These are phyloP conservation scores for Penicillium chermesinum DNA, from an alignment of 495 filamentous ascomycete genomes.

Conservation along the genomic window DNA sequence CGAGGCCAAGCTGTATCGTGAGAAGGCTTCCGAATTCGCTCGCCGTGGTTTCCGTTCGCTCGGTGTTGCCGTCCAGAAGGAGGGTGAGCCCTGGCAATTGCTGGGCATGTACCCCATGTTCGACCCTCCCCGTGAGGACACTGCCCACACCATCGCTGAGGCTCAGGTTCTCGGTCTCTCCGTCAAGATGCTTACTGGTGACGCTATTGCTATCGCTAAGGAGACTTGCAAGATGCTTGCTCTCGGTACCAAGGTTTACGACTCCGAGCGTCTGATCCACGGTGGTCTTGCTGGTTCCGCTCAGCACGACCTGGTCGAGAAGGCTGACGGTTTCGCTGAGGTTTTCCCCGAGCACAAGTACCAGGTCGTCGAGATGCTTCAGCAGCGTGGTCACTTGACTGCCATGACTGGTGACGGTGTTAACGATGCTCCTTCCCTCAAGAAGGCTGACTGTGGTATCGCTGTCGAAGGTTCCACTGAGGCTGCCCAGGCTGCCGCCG, in stretches of 20 bases:
- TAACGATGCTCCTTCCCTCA: constrained; percentile 67
- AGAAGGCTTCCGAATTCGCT: constrained; percentile 68
- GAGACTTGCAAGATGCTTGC: constrained; percentile 79
- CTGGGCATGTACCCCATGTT: constrained; percentile 76
- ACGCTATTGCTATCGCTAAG: constrained; percentile 73
- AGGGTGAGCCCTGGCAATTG: constrained; percentile 61
- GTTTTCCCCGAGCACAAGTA: constrained; percentile 77
- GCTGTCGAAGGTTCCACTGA: constrained; percentile 73
- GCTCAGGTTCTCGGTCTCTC: constrained; percentile 70
- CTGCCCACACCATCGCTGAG: constrained; percentile 71
- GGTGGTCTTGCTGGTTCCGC: constrained; percentile 67
- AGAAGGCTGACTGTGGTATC: constrained; percentile 74
- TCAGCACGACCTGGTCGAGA: constrained; percentile 71
- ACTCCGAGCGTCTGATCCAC: constrained; percentile 69
- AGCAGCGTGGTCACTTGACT: constrained; percentile 69
- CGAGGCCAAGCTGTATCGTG: constrained; percentile 59
- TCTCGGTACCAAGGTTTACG: constrained; percentile 72
- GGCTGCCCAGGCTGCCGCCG: constrained; percentile 70
- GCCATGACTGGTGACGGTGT: constrained; percentile 75
- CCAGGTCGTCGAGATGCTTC: constrained; percentile 72
- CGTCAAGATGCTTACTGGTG: constrained; percentile 78
- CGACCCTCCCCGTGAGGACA: constrained; percentile 72
- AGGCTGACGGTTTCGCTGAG: constrained; percentile 71
- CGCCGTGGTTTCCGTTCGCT: constrained; percentile 78
- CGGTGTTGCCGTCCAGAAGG: constrained; percentile 67